Evolutionary conservation across 1,284 basidiomycete genomes (phyloP).

Genomic region (Xerocomus amazonicus): DNA sequence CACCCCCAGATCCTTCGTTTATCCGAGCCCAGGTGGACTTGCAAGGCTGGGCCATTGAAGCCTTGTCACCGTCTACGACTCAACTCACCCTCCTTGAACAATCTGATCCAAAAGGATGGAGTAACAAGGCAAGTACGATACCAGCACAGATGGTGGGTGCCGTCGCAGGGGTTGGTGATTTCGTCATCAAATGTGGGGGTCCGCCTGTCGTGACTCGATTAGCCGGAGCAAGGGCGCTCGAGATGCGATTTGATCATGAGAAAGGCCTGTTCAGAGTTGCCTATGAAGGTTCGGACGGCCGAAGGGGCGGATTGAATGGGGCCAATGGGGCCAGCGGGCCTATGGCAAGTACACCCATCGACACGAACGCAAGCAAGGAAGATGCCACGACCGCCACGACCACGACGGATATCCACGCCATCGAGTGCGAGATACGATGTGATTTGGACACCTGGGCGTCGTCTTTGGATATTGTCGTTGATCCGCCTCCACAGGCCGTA

Average conservation of each 20-base stretch:
- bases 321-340: conserved; percentile 18
- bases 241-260: conserved; percentile 85
- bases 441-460: conserved; percentile 90
- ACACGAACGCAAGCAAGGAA: conserved; percentile 8
- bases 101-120: conserved; percentile 96
- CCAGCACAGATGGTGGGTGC: conserved; percentile 88
- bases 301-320: conserved; percentile 38
- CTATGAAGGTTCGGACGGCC: conserved; percentile 69
- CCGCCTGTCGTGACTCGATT: conserved; percentile 88
- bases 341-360: conserved; percentile 6
- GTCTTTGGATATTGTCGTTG: conserved; percentile 87
- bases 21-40: conserved; percentile 95
- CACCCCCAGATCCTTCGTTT: conserved; percentile 66
- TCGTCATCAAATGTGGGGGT: conserved; percentile 91
- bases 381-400: conserved; percentile 11
- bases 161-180: conserved; percentile 88
- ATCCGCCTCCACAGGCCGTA: conserved; percentile 87
- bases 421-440: conserved; percentile 94
- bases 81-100: conserved; percentile 94
- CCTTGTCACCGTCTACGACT: conserved; percentile 92
- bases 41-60: conserved; percentile 96
- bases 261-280: conserved; percentile 79
- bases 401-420: conserved; percentile 42
- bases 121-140: conserved; percentile 84
- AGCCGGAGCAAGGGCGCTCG: conserved; percentile 72